Evolutionary conservation across 192 early-diverging fungal genomes (phyloP), one percentile per base, ranked within the genome.

Genomic region (Globomyces pollinis-pini): DNA sequence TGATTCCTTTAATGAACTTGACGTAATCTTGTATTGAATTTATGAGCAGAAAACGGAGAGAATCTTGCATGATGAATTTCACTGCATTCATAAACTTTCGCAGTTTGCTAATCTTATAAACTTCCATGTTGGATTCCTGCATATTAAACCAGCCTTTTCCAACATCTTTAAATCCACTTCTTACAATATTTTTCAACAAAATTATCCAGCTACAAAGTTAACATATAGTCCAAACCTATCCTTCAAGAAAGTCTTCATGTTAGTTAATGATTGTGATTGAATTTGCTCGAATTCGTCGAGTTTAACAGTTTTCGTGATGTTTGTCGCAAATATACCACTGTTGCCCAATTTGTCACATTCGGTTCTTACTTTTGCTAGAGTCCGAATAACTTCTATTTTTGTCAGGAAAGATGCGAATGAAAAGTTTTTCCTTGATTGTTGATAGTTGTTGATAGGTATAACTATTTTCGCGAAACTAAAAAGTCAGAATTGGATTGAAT

Each of bases 141-240:
- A 78, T 79, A 59, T 83, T 83, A 64, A 83, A 83, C 81, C 81
- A 83, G 26, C 81, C 81, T 51, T 83, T 83, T 21, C 80, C 80
- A 9, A 79, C 79, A 50, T 83, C 79, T 44, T 78, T 79, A 56
- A 83, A 80, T 1, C 81, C 81, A 38, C 43, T 47, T 39, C 61
- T 69, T 5, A 83, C 74, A 0, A 67, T 57, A n/a, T 53, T 71
- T 60, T 78, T 79, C 53, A 84, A 43, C 9, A 60, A 43, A 13
- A 57, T 50, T 20, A 83, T 67, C 81, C 81, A 83, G n/a, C 80
- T 81, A n/a, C n/a, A n/a, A 26, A 2, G 24, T 26, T 31, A 47
- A 15, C 34, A 32, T 1, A 38, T 13, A 23, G 43, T 21, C 34
- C 70, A 54, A 43, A 82, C 79, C 63, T 64, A 13, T 84, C 81